Evolutionary conservation across 257 asterid genomes (phyloP), one percentile per base, ranked within the genome.

Genomic region (Nicotiana paniculata): DNA sequence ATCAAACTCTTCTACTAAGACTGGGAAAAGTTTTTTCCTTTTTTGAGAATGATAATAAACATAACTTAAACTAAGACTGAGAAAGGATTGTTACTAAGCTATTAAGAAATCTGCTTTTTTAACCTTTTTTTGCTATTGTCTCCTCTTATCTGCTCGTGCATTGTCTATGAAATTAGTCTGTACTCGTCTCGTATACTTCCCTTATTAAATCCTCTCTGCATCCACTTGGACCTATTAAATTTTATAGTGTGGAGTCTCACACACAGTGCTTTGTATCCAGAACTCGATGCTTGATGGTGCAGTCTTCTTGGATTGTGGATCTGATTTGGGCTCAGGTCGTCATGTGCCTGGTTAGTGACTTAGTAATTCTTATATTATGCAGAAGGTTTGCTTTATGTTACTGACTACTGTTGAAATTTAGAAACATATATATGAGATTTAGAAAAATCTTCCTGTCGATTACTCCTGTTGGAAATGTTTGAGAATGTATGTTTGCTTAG

Each of bases 251-350:
- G 77, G 82, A 79, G 37, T 53, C 75, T 84, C 43, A 86, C 32
- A 21, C 64, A 46, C 2, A 46, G 17, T 57, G 9, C 24, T 54
- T 83, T 43, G 33, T 35, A 8, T 86, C 82, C 95, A 95, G 98
- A 91, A 79, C 84, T 91, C 88, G 54, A 81, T 88, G 92, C 83
- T 93, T 37, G 98, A 95, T 82, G 98, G 96, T 82, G 95, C 93
- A 75, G 86, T 92, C 79, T 95, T 95, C 91, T 84, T 95, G 84
- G 99, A 95, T 80, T 89, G 97, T 79, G 99, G 98, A 83, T 88
- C 99, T 75, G 99, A 93, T 89, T 82, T 92, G 91, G 92, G 97
- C 86, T 90, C 99, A 81, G 96, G 95, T 54, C 97, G 91, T 77
- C 98, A 90, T 79, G 99, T 95, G 61, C 99, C 99, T 62, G 97